A percentile compares a stretch with the other conserved stretches of the same genome.
Evolutionary conservation across 176 grass and related monocot species (phyloP).

Genomic region (Carex cristatella): DNA sequence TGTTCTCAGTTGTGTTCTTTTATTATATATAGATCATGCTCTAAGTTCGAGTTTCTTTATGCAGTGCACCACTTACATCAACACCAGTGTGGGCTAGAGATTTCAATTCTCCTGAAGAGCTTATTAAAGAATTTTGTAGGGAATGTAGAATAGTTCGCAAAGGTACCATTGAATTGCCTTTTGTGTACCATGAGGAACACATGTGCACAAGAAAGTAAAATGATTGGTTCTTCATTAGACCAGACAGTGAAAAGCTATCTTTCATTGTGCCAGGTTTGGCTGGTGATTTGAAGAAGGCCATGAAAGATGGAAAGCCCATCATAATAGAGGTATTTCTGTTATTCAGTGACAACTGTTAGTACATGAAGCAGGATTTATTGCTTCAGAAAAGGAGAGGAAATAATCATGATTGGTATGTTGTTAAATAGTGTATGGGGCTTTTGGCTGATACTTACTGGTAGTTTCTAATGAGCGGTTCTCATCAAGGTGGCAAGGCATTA

Average conservation of each 20-base stretch:
- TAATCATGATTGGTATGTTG: background rate
- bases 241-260: background rate
- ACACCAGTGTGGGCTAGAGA: constrained; percentile 88
- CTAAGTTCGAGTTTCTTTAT: constrained; percentile 4
- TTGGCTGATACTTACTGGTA: background rate
- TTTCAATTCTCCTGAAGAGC: constrained; percentile 83
- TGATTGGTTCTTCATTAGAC: background rate
- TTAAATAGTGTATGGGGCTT: background rate
- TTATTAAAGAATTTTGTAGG: constrained; percentile 93
- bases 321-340: constrained; percentile 70
- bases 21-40: background rate
- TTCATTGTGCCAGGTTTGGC: constrained; percentile 59
- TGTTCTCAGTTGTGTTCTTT: background rate
- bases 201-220: background rate
- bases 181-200: background rate
- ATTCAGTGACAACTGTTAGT: background rate
- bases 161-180: constrained; percentile 33
- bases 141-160: constrained; percentile 99
- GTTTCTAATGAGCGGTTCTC: background rate
- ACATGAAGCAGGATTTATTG: background rate
- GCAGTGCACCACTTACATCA: constrained; percentile 83
- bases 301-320: constrained; percentile 99
- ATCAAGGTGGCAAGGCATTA: background rate
- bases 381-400: background rate
- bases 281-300: constrained; percentile 98